Evolutionary conservation across 2,329 filamentous ascomycete genomes (phyloP), one percentile per base, ranked within the genome.

Genomic region (Penicillium expansum): DNA sequence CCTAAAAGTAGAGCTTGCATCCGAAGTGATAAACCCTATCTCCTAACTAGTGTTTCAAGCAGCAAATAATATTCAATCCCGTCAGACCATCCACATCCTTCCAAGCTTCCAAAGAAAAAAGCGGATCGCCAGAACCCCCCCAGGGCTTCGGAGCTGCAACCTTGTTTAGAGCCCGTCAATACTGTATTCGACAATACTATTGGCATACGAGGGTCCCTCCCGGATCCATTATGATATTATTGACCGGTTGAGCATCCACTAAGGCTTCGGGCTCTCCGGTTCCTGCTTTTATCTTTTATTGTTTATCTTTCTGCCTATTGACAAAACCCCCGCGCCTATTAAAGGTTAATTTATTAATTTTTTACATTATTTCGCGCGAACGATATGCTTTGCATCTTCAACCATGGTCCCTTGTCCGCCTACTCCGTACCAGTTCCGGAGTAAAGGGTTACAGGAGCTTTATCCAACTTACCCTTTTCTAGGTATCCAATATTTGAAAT

Each of bases 91-190:
- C 30, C 33, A 33, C 24, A 39, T 27, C 51, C 33, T 48, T 48
- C 24, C 30, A 54, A 43, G 42, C 37, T 30, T 45, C 42, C 41
- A 56, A 56, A 33, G 41, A 29, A 43, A 43, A 20, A 47, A 39
- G 60, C 38, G 55, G 63, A 60, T 32, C 56, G 59, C 52, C 2
- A n/a, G 22, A 48, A 11, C 20, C 55, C 24, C 52, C 38, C 53
- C 44, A 65, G 52, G 54, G 54, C 55, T 60, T 65, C 62, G 63
- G 63, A 57, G 48, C 50, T 45, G 18, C 50, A 62, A 55, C 61
- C 54, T 57, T 65, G 57, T 65, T 48, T 47, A 56, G 62, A 33
- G 32, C 27, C 27, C 52, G 6, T 43, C 35, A 33, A 11, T n/a
- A 13, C 29, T 4, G 30, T 22, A 11, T 8, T 29, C 0, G 14